Conservation (phyloP, 2,329 filamentous ascomycete genomes). For the Tolypocladium ophioglossoides region DNA sequence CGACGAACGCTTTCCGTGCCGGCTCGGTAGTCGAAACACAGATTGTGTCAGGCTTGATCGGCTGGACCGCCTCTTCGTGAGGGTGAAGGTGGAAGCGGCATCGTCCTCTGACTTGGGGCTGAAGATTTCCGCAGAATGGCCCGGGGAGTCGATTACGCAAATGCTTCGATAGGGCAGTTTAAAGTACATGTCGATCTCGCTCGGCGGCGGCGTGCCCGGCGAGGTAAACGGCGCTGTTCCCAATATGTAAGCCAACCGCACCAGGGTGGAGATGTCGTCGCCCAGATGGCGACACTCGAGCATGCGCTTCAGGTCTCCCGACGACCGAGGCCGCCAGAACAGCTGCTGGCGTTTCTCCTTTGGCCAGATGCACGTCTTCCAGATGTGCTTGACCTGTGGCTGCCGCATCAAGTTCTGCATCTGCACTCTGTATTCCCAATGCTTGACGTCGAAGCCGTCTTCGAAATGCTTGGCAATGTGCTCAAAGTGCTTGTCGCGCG, state of each 20-base stretch:
- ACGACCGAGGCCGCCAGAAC: slow-evolving; percentile 29
- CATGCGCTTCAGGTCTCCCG: slow-evolving; percentile 32
- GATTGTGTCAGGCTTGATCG: slow-evolving; percentile 17
- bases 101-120: slow-evolving; percentile 18
- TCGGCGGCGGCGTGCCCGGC: slow-evolving; percentile 23
- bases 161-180: slow-evolving; percentile 24
- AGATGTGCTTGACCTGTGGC: slow-evolving; percentile 29
- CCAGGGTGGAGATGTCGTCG: slow-evolving; percentile 28
- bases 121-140: slow-evolving; percentile 11
- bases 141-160: slow-evolving; percentile 23
- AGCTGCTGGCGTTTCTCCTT: slow-evolving; percentile 30
- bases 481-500: slow-evolving; percentile 34
- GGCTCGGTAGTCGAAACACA: slow-evolving; percentile 19
- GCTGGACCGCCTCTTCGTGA: slow-evolving; percentile 16
- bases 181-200: slow-evolving; percentile 28
- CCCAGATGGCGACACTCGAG: slow-evolving; percentile 33
- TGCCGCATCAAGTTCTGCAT: slow-evolving; percentile 34
- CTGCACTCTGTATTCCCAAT: slow-evolving; percentile 33
- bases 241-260: slow-evolving; percentile 32
- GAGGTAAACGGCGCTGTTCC: slow-evolving; percentile 29
- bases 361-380: slow-evolving; percentile 35
- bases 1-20: slow-evolving; percentile 24
- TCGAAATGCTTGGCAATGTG: slow-evolving; percentile 37
- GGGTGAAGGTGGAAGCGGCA: slow-evolving; percentile 14
- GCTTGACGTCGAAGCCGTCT: slow-evolving; percentile 28